Conservation (phyloP, 2,329 filamentous ascomycete species). For the Thielaviopsis euricoi region DNA sequence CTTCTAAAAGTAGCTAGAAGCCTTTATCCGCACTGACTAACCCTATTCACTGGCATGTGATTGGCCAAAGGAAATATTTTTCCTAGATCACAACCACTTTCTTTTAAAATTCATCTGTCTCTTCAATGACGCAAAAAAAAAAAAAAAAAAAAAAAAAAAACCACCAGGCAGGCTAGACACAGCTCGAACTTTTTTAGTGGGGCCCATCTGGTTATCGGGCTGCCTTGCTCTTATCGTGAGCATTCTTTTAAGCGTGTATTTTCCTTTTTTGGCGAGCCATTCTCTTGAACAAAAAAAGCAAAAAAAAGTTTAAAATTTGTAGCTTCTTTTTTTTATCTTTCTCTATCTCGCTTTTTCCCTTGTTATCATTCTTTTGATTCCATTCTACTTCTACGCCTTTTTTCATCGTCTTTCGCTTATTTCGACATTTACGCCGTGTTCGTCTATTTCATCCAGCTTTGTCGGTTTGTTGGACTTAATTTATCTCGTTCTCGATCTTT, state of each 20-base stretch:
- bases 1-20: too few species aligned
- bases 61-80: neutral
- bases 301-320: neutral
- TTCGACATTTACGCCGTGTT: neutral
- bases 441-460: neutral
- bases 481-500: too few species aligned
- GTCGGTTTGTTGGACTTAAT: neutral
- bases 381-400: neutral
- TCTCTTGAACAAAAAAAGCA: neutral
- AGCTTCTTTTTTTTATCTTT: neutral
- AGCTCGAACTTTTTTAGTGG: slow-evolving; percentile 1
- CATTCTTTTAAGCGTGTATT: neutral
- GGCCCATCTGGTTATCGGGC: neutral
- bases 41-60: neutral
- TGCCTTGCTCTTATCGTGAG: neutral
- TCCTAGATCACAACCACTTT: neutral
- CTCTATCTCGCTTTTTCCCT: neutral
- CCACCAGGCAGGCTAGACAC: neutral
- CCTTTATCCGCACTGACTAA: slow-evolving; percentile 3
- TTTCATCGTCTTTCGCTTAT: neutral
- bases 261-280: neutral
- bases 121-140: slow-evolving; percentile 4
- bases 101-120: neutral
- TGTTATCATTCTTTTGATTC: neutral
- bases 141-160: too few species aligned